Evolutionary conservation across 2,329 filamentous ascomycete species (phyloP).

Genomic region (Pseudogymnoascus sp.): DNA sequence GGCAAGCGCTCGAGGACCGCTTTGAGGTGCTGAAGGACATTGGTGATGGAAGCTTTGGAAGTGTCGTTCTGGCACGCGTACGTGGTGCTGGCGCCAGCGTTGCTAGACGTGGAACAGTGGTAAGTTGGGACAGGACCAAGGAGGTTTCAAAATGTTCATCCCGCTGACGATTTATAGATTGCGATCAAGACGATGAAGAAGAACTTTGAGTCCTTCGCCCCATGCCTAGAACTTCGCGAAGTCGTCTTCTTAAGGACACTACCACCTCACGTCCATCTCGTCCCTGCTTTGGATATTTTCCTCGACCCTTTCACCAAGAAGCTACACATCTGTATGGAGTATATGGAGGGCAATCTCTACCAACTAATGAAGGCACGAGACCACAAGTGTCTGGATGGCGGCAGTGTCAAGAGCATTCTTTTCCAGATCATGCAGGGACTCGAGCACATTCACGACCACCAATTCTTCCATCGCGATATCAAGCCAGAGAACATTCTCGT

Average conservation of each 20-base stretch:
- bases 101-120: conserved; percentile 83
- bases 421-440: conserved; percentile 95
- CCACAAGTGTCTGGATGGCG: conserved; percentile 84
- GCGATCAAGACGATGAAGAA: conserved; percentile 99
- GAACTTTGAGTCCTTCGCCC: conserved; percentile 84
- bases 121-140: conserved; percentile 36
- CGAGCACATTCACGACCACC: conserved; percentile 93
- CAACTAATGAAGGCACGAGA: conserved; percentile 98
- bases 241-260: conserved; percentile 92
- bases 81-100: conserved; percentile 82
- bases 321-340: conserved; percentile 97
- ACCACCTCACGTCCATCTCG: conserved; percentile 80
- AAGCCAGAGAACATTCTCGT: conserved; percentile 99
- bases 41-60: conserved; percentile 97
- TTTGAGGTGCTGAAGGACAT: conserved; percentile 98
- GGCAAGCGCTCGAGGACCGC: conserved; percentile 73
- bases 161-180: conserved; percentile 49
- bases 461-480: conserved; percentile 98
- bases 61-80: conserved; percentile 84
- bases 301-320: conserved; percentile 93
- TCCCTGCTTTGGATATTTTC: conserved; percentile 97
- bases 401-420: conserved; percentile 92
- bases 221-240: conserved; percentile 88
- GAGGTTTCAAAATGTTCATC: conserved; percentile 13
- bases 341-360: conserved; percentile 98